These are phyloP conservation scores for Grifola frondosa DNA, from an alignment of 1,284 basidiomycete species.

Conservation along the genomic window DNA sequence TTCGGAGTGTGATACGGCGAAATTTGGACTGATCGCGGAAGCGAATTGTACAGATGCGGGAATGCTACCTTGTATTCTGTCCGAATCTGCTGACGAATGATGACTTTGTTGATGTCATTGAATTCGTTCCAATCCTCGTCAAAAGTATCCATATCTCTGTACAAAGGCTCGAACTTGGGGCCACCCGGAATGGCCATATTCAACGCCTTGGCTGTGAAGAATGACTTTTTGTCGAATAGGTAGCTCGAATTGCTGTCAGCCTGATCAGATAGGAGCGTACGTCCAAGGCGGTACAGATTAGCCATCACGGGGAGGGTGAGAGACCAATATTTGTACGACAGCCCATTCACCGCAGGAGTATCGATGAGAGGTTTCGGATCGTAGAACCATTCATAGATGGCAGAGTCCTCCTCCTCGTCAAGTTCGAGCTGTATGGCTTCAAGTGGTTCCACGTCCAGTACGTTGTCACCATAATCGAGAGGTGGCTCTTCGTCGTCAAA, in stretches of 20 bases:
- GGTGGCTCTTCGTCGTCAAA: constrained; percentile 99
- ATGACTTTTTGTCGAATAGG: constrained; percentile 96
- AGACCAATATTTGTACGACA: constrained; percentile 93
- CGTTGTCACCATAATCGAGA: constrained; percentile 97
- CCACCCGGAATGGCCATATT: constrained; percentile 99
- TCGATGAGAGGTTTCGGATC: constrained; percentile 94
- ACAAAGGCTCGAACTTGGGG: constrained; percentile 95
- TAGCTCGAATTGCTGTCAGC: constrained; percentile 89
- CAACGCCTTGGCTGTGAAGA: constrained; percentile 97
- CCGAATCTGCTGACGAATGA: constrained; percentile 97
- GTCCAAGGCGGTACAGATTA: constrained; percentile 93
- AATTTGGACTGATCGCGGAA: constrained; percentile 93
- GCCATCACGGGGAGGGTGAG: constrained; percentile 94
- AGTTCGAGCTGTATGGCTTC: constrained; percentile 98
- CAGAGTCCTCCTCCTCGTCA: constrained; percentile 89
- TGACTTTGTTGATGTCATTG: constrained; percentile 99
- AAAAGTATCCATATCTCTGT: constrained; percentile 94
- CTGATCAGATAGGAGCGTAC: constrained; percentile 91
- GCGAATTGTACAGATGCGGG: constrained; percentile 98
- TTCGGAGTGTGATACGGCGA: constrained; percentile 93
- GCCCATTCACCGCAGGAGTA: constrained; percentile 85
- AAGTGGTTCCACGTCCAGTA: constrained; percentile 95
- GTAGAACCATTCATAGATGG: constrained; percentile 99
- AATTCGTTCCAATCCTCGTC: constrained; percentile 99
- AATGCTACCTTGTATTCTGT: constrained; percentile 99